Percentiles rank a stretch among this genome's conserved stretches.
Evolutionary conservation across 1,139 yeast genomes (phyloP).

Genomic region (Zygosaccharomyces pseudobailii): DNA sequence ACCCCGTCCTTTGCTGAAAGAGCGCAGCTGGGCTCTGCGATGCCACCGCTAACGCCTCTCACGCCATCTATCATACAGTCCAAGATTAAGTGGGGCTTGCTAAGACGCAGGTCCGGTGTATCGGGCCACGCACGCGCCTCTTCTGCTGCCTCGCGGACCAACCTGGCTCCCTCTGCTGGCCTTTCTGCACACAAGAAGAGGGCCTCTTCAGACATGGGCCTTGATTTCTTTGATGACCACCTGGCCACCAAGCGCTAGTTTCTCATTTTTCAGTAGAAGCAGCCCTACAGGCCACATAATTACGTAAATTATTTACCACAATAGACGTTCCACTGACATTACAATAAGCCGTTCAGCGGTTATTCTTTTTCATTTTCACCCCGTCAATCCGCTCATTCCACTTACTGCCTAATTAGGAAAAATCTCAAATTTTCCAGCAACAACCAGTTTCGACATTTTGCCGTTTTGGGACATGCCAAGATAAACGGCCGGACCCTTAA

Average conservation of each 20-base stretch:
- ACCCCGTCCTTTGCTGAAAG: constrained; percentile 13
- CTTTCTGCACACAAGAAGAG: constrained; percentile 22
- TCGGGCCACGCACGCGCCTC: constrained; percentile 4
- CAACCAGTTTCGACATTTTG: background rate
- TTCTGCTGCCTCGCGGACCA: background rate
- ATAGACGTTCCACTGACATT: background rate
- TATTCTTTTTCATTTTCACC: background rate
- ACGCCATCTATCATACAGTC: constrained; percentile 22
- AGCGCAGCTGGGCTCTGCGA: constrained; percentile 4
- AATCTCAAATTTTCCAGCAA: background rate
- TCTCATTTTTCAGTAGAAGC: no score
- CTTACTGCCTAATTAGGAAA: background rate
- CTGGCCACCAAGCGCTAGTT: constrained; percentile 17
- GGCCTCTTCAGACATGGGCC: constrained; percentile 25
- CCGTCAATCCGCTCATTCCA: background rate
- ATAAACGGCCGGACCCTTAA: background rate
- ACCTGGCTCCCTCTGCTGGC: background rate
- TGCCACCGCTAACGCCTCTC: constrained; percentile 22
- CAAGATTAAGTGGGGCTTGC: constrained; percentile 10
- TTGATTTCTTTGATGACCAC: constrained; percentile 24
- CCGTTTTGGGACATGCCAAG: background rate
- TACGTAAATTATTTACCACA: background rate
- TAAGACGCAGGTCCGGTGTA: constrained; percentile 8
- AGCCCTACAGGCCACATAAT: background rate
- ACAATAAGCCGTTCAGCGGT: background rate